Percentiles rank a stretch among this genome's conserved stretches.
Conservation (phyloP, 2,329 filamentous ascomycete species). For the Chaetomiaceae sp. region DNA sequence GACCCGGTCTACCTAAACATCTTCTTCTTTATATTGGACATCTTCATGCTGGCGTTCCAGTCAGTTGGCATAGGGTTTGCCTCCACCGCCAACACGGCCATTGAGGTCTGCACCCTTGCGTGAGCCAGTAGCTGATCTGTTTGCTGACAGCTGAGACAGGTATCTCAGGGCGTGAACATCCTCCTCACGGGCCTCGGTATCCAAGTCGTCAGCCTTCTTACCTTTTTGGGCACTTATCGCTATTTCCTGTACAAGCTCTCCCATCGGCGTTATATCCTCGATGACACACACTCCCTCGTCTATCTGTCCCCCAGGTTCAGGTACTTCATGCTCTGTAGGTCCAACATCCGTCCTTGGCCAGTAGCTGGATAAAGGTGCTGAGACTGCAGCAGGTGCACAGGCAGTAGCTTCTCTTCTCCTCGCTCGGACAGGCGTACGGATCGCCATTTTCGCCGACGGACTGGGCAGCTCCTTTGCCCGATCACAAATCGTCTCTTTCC, state of each 20-base stretch:
- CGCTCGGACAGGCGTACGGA: slow-evolving; percentile 38
- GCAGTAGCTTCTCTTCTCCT: slow-evolving; percentile 35
- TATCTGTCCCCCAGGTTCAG: slow-evolving; percentile 42
- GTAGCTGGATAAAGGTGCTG: no score
- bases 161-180: slow-evolving; percentile 34
- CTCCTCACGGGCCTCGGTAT: slow-evolving; percentile 42
- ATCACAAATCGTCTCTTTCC: slow-evolving; percentile 35
- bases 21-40: slow-evolving; percentile 32
- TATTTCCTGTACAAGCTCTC: slow-evolving; percentile 39
- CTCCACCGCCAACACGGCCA: slow-evolving; percentile 31
- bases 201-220: slow-evolving; percentile 38
- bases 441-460: slow-evolving; percentile 37
- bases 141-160: slow-evolving; percentile 23
- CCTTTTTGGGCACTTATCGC: slow-evolving; percentile 36
- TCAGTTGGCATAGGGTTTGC: slow-evolving; percentile 38
- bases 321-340: slow-evolving; percentile 42
- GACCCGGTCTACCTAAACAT: slow-evolving; percentile 34
- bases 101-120: slow-evolving; percentile 31
- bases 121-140: slow-evolving; percentile 10
- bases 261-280: slow-evolving; percentile 35
- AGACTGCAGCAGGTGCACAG: slow-evolving; percentile 30
- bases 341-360: no score
- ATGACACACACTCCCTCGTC: slow-evolving; percentile 36
- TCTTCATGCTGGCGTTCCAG: slow-evolving; percentile 33
- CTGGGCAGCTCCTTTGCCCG: slow-evolving; percentile 34